Percentiles rank a stretch among this genome's conserved stretches.
phyloP scores from a whole-genome alignment of 1,284 basidiomycete species.

The Bjerkandera adusta region DNA sequence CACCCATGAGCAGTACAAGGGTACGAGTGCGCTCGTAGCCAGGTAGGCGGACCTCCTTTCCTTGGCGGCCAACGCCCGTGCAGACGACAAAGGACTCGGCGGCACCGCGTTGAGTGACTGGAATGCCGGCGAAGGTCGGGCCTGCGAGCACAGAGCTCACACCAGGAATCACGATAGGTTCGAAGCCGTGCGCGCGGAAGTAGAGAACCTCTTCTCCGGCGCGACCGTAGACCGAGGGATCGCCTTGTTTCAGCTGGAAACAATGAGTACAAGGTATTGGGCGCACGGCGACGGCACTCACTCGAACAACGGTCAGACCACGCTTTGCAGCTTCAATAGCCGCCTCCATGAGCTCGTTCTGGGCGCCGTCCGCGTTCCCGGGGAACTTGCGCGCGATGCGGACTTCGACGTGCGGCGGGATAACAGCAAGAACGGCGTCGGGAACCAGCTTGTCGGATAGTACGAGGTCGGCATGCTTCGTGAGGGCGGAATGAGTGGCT shows the following conservation, averaged over 20 bases:
- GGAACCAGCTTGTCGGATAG: slow-evolving; percentile 98
- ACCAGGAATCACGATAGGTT: slow-evolving; percentile 85
- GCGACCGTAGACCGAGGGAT: slow-evolving; percentile 93
- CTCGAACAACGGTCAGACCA: slow-evolving; percentile 87
- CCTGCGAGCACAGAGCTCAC: slow-evolving; percentile 88
- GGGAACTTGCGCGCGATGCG: slow-evolving; percentile 96
- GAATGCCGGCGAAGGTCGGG: slow-evolving; percentile 87
- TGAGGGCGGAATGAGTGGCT: slow-evolving; percentile 82
- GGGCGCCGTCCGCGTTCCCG: slow-evolving; percentile 93
- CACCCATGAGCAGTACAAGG: slow-evolving; percentile 90
- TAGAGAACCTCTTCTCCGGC: slow-evolving; percentile 94
- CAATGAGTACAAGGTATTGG: slow-evolving; percentile 7
- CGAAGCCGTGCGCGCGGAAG: slow-evolving; percentile 83
- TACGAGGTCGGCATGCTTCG: slow-evolving; percentile 79
- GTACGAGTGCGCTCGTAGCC: slow-evolving; percentile 85
- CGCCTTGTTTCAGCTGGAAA: slow-evolving; percentile 90
- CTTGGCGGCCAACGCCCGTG: slow-evolving; percentile 89
- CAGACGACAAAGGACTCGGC: slow-evolving; percentile 88
- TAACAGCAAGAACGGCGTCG: slow-evolving; percentile 82
- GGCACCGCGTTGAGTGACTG: slow-evolving; percentile 94
- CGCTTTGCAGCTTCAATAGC: slow-evolving; percentile 79
- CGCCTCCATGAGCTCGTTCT: slow-evolving; percentile 90
- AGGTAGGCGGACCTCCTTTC: slow-evolving; percentile 82
- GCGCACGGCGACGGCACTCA: slow-evolving; percentile 45
- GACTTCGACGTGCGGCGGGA: slow-evolving; percentile 70